Base-by-base conservation (phyloP, 2,329 filamentous ascomycete genomes). In the Verticillium dahliae region DNA sequence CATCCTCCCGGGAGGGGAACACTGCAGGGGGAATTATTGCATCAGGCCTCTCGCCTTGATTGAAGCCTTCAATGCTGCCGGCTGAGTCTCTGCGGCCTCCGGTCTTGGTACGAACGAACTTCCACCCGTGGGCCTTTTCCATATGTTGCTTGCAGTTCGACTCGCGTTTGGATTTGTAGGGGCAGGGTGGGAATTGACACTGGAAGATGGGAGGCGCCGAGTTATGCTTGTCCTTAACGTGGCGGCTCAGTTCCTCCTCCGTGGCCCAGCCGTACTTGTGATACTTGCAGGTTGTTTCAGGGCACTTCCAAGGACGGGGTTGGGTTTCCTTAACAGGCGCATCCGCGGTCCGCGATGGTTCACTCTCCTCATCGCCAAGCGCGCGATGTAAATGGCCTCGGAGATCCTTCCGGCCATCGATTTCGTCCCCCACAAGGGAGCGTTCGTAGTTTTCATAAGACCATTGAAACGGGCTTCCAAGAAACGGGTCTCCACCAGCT, bases 131-230 rank as follows among this genome's bases (percentile, higher is more conserved):
- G 0, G 91, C 90, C 77, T 97, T 97, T 79, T 98, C 94, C 93
- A 97, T 97, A 77, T 98, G 93, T 76, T 97, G 94, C 74, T 97
- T 97, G 84, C 92, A 96, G 76, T 98, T 98, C 65, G 90, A 95
- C 78, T 97, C 90, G 62, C 93, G 89, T 82, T 98, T 98, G 11
- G 93, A 97, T 71, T 92, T 90, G 80, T 98, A 98, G 0, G 90
- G 87, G 81, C 95, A 98, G 31, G 89, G 89, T 68, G 87, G 83
- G 76, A 85, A 98, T 57, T 87, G 78, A 77, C 95, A 99, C 77
- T 91, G 87, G 75, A 87, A 97, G 79, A 96, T 87, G 54, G 87
- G 82, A 4, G 95, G 93, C 38, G 87, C 82, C 60, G 85, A 78
- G 18, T 91, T 93, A 78, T 99, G 95, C 79, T 96, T 97, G 80